Percentiles rank a stretch among this genome's conserved stretches.
Conservation (phyloP, 371 early-diverging fungal species). For the Circinella minor region DNA sequence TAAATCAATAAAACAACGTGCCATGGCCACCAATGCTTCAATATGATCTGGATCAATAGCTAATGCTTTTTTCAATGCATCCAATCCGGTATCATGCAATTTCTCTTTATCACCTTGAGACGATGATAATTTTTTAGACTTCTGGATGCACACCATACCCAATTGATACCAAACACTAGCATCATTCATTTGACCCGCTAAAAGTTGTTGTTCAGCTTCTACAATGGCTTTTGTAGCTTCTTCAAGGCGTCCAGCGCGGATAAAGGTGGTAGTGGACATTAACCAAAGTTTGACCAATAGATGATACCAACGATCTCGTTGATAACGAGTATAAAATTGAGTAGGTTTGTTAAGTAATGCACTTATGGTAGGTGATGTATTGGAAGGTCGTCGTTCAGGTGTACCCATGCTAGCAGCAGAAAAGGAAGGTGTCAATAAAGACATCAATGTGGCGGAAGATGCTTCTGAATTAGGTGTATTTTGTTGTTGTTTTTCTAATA, state of each 20-base stretch:
- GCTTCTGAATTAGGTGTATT: not conserved
- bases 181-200: constrained; percentile 39
- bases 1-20: constrained; percentile 24
- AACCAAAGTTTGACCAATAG: constrained; percentile 55
- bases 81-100: constrained; percentile 36
- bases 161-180: constrained; percentile 61
- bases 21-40: constrained; percentile 27
- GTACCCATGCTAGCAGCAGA: not conserved
- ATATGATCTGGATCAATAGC: constrained; percentile 44
- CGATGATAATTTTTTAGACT: not conserved
- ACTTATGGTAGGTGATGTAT: not conserved
- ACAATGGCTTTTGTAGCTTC: constrained; percentile 67
- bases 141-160: constrained; percentile 43
- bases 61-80: constrained; percentile 55
- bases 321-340: constrained; percentile 17
- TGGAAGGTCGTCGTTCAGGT: constrained; percentile 1
- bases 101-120: constrained; percentile 1
- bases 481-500: not conserved
- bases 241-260: constrained; percentile 57
- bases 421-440: constrained; percentile 6
- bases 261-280: constrained; percentile 62
- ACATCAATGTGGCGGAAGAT: constrained; percentile 5
- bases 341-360: not conserved
- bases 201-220: constrained; percentile 62
- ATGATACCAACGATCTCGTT: constrained; percentile 32